These are phyloP conservation scores for Magnusiomyces sp. DNA, from an alignment of 1,139 yeast genomes.

Conservation along the genomic window DNA sequence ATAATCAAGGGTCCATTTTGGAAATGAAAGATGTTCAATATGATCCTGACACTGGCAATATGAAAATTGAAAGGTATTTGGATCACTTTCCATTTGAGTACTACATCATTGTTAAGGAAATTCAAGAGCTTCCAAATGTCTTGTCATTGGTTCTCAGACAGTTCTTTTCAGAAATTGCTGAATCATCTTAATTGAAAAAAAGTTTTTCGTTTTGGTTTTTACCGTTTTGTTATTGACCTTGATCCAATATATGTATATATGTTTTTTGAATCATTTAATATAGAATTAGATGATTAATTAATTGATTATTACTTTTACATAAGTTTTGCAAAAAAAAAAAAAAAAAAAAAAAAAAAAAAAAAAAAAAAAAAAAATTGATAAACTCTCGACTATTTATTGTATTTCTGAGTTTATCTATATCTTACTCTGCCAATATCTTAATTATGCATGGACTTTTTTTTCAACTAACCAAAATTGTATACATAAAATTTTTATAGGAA, in stretches of 20 bases:
- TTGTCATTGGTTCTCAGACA: conserved; percentile 83
- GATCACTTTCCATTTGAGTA: conserved; percentile 96
- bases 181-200: conserved; percentile 11
- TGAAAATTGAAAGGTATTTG: conserved; percentile 76
- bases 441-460: too few species aligned
- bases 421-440: too few species aligned
- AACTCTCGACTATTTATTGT: too few species aligned
- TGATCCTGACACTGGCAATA: conserved; percentile 59
- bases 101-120: conserved; percentile 86
- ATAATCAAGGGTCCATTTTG: conserved; percentile 74
- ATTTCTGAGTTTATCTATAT: too few species aligned
- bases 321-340: neutral
- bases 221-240: neutral
- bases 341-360: neutral
- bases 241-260: neutral
- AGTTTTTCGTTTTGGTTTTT: neutral
- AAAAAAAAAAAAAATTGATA: too few species aligned
- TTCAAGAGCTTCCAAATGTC: conserved; percentile 86
- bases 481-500: too few species aligned
- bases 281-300: too few species aligned
- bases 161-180: conserved; percentile 68
- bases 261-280: too few species aligned
- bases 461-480: too few species aligned
- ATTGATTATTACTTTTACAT: too few species aligned
- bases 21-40: conserved; percentile 93